Percentiles rank a stretch among this genome's conserved stretches.
Evolutionary conservation across 768 basidiomycete genomes (phyloP).

Genomic region (Sporobolomyces pararoseus): DNA sequence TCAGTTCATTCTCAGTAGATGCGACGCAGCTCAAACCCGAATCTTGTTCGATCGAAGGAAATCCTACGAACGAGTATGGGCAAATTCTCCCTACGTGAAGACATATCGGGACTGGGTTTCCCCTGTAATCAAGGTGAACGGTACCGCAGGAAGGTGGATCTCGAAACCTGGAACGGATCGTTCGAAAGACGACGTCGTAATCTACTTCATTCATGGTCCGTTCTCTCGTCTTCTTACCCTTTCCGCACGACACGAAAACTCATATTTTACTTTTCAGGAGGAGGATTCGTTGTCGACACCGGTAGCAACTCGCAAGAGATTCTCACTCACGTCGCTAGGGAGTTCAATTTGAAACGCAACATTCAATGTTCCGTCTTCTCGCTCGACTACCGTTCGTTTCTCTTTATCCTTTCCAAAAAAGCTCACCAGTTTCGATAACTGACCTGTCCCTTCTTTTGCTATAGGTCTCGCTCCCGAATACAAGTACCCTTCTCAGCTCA

Average conservation of each 20-base stretch:
- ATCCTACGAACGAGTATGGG: conserved; percentile 15
- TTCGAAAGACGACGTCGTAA: conserved; percentile 23
- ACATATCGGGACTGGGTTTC: conserved; percentile 10
- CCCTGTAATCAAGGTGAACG: conserved; percentile 24
- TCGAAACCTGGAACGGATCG: conserved; percentile 21
- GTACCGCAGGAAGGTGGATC: conserved; percentile 26
- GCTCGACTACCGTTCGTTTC: conserved; percentile 28
- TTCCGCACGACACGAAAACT: neutral
- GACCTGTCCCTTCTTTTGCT: no score
- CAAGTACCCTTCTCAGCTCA: conserved; percentile 69
- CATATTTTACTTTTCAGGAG: neutral
- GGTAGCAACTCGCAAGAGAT: conserved; percentile 21
- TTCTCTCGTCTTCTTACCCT: neutral
- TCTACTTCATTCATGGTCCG: conserved; percentile 34
- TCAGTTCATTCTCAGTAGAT: conserved; percentile 14
- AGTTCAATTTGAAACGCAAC: conserved; percentile 24
- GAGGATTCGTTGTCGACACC: conserved; percentile 23
- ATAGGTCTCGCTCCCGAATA: conserved; percentile 46
- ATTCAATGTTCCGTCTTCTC: conserved; percentile 25
- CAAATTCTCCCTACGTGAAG: neutral
- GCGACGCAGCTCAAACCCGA: conserved; percentile 13
- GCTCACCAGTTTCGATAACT: no score
- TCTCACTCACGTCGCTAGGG: conserved; percentile 2
- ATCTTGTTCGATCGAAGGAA: conserved; percentile 11
- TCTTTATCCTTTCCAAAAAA: neutral